Conservation (phyloP, 495 filamentous ascomycete species). For the Cairneyella variabilis region DNA sequence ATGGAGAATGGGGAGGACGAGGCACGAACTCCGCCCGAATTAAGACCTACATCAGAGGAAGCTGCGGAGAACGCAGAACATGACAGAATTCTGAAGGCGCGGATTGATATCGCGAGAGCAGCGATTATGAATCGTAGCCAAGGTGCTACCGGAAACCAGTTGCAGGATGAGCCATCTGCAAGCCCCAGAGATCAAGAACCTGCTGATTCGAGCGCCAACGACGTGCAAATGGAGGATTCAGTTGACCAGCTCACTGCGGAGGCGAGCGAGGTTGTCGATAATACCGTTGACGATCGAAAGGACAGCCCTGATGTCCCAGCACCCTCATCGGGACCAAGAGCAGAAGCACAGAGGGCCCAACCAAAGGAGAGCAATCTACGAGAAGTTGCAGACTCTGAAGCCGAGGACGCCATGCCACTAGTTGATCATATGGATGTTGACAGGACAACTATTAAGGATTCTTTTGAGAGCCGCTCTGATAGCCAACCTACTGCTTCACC, state of each 20-base stretch:
- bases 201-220: constrained; percentile 5
- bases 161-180: constrained; percentile 19
- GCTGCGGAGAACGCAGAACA: constrained; percentile 35
- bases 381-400: constrained; percentile 24
- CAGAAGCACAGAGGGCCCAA: background rate
- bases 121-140: constrained; percentile 30
- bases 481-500: constrained; percentile 7
- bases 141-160: constrained; percentile 33
- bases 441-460: constrained; percentile 20
- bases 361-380: background rate
- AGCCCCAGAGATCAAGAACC: background rate
- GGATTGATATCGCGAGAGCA: constrained; percentile 33
- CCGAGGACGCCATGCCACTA: constrained; percentile 9
- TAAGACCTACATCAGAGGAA: constrained; percentile 26
- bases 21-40: constrained; percentile 25
- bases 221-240: background rate
- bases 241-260: constrained; percentile 11
- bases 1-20: constrained; percentile 20
- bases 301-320: constrained; percentile 14
- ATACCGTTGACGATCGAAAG: constrained; percentile 19
- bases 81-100: constrained; percentile 30
- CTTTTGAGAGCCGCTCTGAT: constrained; percentile 20
- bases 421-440: constrained; percentile 23
- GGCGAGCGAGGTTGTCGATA: constrained; percentile 13
- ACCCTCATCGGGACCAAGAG: background rate